Base-by-base conservation (phyloP, 2,329 filamentous ascomycete genomes). In the Pseudogymnoascus sp. region DNA sequence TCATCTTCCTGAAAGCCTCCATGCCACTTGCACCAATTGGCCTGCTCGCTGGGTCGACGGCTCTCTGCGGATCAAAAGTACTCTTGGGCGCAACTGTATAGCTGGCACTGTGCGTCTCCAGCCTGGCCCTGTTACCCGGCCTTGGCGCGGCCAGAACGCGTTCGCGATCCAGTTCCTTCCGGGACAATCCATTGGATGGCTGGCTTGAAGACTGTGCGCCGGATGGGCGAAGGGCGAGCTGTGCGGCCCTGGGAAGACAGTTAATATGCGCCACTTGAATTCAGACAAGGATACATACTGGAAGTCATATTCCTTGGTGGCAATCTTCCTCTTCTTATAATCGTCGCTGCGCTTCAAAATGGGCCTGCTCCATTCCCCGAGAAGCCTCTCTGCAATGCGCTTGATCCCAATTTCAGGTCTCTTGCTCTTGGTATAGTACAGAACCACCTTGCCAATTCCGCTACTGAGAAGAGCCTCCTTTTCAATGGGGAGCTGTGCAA, bases 401-500 rank as follows among this genome's bases (percentile, higher is more conserved):
- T 97, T 97, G 80, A 99, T 97, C 65, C 82, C 83, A 4, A 88
- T 80, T 76, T 97, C 91, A 0, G 92, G 89, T 67, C 91, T 88
- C 78, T 92, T 95, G 79, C 90, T 96, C 76, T 92, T 92, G 60
- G 92, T 97, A 77, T 99, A 99, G 78, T 97, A 99, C 66, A 96
- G 84, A 60, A 97, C 89, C 58, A 99, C 91, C 75, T 97, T 97
- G 72, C 94, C 94, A 67, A 99, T 94, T 19, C 93, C 92, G 69
- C 91, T 96, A 67, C 92, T 92, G 22, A 95, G 82, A 12, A 99
- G 82, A 1, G 89, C 84, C 69, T 97, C 94, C 73, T 97, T 97
- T 72, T 92, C 90, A 67, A 97, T 91, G 5, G 91, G 92, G 4
- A 97, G 82, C 70, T 86, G 87, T 16, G 83, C 84, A 38, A 99